Evolutionary conservation across 306 rosid species (phyloP), one percentile per base, ranked within the genome.

Genomic region (Vachellia collinsii): DNA sequence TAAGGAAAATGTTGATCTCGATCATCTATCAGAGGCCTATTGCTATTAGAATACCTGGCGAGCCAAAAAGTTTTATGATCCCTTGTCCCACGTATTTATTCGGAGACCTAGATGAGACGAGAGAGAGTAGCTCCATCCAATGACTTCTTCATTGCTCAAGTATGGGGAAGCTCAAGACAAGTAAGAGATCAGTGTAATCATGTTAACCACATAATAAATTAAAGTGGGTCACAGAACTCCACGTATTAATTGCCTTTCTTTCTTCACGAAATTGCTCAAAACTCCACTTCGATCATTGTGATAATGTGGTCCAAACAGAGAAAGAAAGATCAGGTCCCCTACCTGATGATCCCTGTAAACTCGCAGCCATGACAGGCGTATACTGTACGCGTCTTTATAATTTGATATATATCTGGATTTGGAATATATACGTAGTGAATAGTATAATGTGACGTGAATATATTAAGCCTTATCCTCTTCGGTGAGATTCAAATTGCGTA

Each of bases 401-500:
- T 61, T 61, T 61, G 7, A 20, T 11, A 22, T 59, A 59, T 59
- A 29, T 29, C 65, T 59, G 65, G 38, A 23, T 59, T 5, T 7
- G 69, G 39, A 29, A 23, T 11, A 25, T 25, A 38, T 9, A 66
- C n/a, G 23, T 50, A 14, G 4, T 39, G 72, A 1, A 22, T 68
- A 3, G 20, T 41, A 68, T 20, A n/a, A 53, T 68, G 73, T 67
- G 70, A 54, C 47, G 73, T 67, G 70, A 54, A 34, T 29, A 29
- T 29, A 0, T 70, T 37, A 22, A 77, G 70, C 38, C 58, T 70
- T 56, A 74, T 44, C 76, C 63, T 54, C 76, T 78, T 67, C 17
- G 23, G 61, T 37, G 69, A 64, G 70, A 78, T 71, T 50, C 48
- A 70, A 71, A 74, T 48, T 14, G 56, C 46, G 81, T 22, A 67